phyloP scores from a whole-genome alignment of 345 rosid genomes.

The Carallia pectinifolia region DNA sequence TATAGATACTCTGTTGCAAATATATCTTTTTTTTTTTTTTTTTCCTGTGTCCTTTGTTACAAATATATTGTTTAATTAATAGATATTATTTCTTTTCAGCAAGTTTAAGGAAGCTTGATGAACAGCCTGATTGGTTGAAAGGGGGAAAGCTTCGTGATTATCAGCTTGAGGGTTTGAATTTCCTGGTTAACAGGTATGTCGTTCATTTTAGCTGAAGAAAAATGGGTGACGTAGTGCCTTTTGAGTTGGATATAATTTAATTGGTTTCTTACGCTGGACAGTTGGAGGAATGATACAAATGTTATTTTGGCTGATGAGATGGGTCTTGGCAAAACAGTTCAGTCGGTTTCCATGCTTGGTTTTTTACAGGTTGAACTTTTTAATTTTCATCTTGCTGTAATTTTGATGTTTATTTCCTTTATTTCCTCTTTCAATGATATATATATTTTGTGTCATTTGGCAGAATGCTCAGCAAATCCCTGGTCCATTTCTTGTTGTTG shows the following conservation, averaged over 20 bases:
- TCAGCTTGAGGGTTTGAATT: conserved; percentile 96
- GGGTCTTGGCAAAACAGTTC: conserved; percentile 99
- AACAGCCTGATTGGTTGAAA: conserved; percentile 94
- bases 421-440: not conserved
- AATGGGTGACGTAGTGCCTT: not conserved
- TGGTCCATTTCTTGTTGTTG: conserved; percentile 98
- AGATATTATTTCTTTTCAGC: not conserved
- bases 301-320: conserved; percentile 99
- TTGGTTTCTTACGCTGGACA: conserved; percentile 31
- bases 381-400: conserved; percentile 2
- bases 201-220: conserved; percentile 11
- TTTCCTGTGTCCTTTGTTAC: too few relatives aligned
- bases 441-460: conserved; percentile 12
- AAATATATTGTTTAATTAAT: too few relatives aligned
- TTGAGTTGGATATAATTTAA: conserved; percentile 7
- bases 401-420: not conserved
- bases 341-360: conserved; percentile 99
- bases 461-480: conserved; percentile 95
- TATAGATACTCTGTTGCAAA: too few relatives aligned
- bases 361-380: conserved; percentile 74
- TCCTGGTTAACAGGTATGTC: conserved; percentile 90
- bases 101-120: conserved; percentile 60
- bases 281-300: conserved; percentile 99
- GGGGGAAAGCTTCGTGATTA: conserved; percentile 99
- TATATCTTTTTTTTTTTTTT: too few relatives aligned